phyloP scores from a whole-genome alignment of 2,329 filamentous ascomycete genomes.

The Diplodia seriata region DNA sequence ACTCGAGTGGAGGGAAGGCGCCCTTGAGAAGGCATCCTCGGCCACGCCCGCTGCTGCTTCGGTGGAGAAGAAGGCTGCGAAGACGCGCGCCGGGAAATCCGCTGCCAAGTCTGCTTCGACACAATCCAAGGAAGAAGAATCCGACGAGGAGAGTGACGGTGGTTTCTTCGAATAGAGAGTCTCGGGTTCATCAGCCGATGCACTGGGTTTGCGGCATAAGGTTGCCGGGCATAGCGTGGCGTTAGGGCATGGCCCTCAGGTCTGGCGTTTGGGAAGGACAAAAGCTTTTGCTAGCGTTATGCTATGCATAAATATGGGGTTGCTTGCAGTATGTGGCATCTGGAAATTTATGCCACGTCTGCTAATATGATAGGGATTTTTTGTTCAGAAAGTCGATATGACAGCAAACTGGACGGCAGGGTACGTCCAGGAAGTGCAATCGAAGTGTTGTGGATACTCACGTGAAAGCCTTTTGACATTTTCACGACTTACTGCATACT shows the following conservation, averaged over 20 bases:
- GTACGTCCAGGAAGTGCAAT: not conserved
- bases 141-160: constrained; percentile 42
- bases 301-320: not conserved
- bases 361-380: not conserved
- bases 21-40: not conserved
- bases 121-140: constrained; percentile 23
- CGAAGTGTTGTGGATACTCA: no score
- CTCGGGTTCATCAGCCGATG: not conserved
- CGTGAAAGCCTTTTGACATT: no score
- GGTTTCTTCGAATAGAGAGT: constrained; percentile 45
- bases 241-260: constrained; percentile 13
- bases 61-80: constrained; percentile 17
- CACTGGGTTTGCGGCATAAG: not conserved
- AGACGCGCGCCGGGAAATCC: constrained; percentile 22
- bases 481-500: no score
- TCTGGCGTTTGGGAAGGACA: constrained; percentile 9
- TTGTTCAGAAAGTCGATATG: not conserved
- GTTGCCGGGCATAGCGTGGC: constrained; percentile 21
- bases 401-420: not conserved
- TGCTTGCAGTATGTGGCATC: not conserved
- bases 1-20: constrained; percentile 34
- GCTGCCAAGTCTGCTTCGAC: constrained; percentile 3
- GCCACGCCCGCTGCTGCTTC: constrained; percentile 15
- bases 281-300: not conserved
- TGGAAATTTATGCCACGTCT: rapidly evolving